Base-by-base conservation (phyloP, 73 alveolate genomes). In the Blepharisma japonicum region DNA sequence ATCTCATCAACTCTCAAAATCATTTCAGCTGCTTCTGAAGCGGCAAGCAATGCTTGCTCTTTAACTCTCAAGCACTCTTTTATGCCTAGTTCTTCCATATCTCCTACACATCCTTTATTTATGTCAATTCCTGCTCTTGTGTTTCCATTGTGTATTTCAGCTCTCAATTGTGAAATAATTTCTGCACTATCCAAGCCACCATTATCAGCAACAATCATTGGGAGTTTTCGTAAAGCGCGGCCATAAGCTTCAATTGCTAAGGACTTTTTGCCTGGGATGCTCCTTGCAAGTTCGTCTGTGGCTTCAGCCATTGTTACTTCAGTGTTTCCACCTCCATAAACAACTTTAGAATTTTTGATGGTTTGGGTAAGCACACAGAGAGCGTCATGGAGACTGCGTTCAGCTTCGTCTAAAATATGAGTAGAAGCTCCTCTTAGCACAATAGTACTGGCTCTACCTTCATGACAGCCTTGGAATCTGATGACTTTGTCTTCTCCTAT, bases 401-500 rank as follows among this genome's bases (percentile, higher is more conserved):
- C 99, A n/a, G 98, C 99, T 78, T 95, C 99, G 81, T 95, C 99
- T 42, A 95, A 80, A 50, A 95, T 82, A 82, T 95, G 99, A 9
- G 96, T 82, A 56, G 97, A 89, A 21, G 98, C 97, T 56, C 99
- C 99, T 89, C 99, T 89, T 55, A 95, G 91, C 11, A 95, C 98
- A 51, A 95, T 95, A 6, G 95, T 78, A 80, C 98, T 89, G 46
- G 99, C 99, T 84, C 94, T 93, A 46, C 95, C 90, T 54, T 91
- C 95, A 47, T 81, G 81, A 77, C 98, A 92, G 79, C 98, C 98
- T 20, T 95, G 77, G 87, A 95, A 95, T 85, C 85, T 86, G 80
- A 95, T 94, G 47, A 92, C 98, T 82, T 94, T 95, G 87, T 95
- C 99, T 94, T 95, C 99, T 25, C 99, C 99, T 66, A 95, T 95